Evolutionary conservation across 2,329 filamentous ascomycete species (phyloP).

Genomic region (Venturia nashicola): DNA sequence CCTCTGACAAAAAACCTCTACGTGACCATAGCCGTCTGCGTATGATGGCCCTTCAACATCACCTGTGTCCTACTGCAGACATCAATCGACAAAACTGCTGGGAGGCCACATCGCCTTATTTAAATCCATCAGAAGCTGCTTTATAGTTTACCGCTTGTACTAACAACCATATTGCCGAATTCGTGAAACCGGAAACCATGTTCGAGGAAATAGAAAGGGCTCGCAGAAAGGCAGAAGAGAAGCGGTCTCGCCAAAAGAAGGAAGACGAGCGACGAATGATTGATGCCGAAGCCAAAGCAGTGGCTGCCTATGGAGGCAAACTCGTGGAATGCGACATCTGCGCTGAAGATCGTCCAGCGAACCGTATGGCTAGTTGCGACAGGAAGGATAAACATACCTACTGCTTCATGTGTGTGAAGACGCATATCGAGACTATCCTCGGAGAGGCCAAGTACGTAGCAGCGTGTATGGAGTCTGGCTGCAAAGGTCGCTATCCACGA

Average conservation of each 20-base stretch:
- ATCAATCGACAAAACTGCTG: neutral
- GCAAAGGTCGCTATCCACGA: constrained; percentile 47
- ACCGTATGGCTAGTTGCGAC: constrained; percentile 57
- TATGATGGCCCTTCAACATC: neutral
- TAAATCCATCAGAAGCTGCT: neutral
- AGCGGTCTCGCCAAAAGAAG: neutral
- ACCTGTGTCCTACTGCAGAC: neutral
- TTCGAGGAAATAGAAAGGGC: neutral
- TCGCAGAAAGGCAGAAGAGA: neutral
- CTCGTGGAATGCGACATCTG: constrained; percentile 43
- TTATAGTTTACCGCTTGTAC: neutral
- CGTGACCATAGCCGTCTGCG: neutral
- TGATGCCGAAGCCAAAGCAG: neutral
- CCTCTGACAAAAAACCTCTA: neutral
- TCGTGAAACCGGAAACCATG: neutral
- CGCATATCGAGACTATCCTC: constrained; percentile 54
- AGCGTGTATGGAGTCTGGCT: constrained; percentile 58
- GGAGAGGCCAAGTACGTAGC: constrained; percentile 58
- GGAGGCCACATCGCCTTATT: neutral
- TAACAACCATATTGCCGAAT: neutral
- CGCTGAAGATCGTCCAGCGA: constrained; percentile 52
- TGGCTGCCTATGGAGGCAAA: neutral
- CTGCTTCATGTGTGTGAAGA: constrained; percentile 54
- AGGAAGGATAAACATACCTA: constrained; percentile 51
- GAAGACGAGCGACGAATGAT: neutral